Evolutionary conservation across 257 asterid species (phyloP).

Genomic region (Capsicum baccatum): DNA sequence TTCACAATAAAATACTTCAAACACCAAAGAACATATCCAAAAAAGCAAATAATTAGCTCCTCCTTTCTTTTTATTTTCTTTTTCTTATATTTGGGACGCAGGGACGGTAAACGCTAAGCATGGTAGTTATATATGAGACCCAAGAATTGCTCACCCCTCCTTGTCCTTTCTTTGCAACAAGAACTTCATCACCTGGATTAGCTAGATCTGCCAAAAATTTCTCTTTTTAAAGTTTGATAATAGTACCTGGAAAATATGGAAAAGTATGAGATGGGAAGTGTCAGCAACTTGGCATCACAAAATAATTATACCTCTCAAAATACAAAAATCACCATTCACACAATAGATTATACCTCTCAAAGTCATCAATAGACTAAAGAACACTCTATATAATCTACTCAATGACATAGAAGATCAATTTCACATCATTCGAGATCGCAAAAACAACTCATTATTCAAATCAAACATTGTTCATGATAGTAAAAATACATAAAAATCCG

Average conservation of each 20-base stretch:
- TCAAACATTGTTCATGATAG: too few species aligned
- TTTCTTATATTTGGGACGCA: background rate
- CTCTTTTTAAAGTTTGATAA: conserved; percentile 84
- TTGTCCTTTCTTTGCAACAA: conserved; percentile 86
- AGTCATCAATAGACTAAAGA: too few species aligned
- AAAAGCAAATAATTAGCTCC: background rate
- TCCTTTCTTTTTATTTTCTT: background rate
- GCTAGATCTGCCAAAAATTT: conserved; percentile 90
- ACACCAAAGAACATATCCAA: conserved; percentile 22
- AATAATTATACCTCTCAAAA: background rate
- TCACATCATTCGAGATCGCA: too few species aligned
- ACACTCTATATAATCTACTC: too few species aligned
- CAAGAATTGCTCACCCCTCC: conserved; percentile 81
- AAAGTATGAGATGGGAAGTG: conserved; percentile 7
- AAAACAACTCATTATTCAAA: too few species aligned
- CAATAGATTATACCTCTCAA: too few species aligned
- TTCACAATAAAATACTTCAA: conserved; percentile 14
- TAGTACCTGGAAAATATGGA: conserved; percentile 67
- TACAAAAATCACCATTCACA: background rate
- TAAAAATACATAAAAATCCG: too few species aligned
- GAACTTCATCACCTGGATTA: conserved; percentile 82
- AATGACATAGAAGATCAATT: too few species aligned
- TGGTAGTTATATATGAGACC: conserved; percentile 30
- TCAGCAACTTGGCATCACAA: background rate
- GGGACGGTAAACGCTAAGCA: background rate